Evolutionary conservation across 768 basidiomycete species (phyloP).

Genomic region (Amylocystis lapponica): DNA sequence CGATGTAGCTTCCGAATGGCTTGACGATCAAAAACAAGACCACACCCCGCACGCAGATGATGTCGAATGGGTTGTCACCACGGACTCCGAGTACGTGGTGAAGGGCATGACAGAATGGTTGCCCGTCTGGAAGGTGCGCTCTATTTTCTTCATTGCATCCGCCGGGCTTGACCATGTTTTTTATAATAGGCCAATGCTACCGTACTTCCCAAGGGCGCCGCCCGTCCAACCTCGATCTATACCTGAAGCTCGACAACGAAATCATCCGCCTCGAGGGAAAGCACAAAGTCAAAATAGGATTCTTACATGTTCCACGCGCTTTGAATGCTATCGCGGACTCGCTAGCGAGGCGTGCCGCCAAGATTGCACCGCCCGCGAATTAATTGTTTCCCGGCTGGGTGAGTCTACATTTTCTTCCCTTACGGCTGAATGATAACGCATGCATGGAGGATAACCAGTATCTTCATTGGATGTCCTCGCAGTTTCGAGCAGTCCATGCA

Average conservation of each 20-base stretch:
- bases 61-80: constrained; percentile 18
- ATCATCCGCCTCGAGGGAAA: background rate
- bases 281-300: background rate
- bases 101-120: constrained; percentile 32
- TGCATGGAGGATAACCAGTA: no score
- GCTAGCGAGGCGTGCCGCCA: background rate
- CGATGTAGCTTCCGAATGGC: background rate
- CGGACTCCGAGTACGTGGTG: constrained; percentile 32
- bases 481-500: no score
- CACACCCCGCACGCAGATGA: background rate
- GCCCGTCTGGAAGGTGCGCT: constrained; percentile 27
- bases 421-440: no score
- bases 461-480: no score
- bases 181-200: background rate
- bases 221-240: background rate
- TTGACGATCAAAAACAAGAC: background rate
- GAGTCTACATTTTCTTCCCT: no score
- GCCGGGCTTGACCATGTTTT: background rate
- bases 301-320: background rate
- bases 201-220: background rate
- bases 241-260: background rate
- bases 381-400: no score
- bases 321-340: background rate
- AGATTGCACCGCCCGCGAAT: background rate
- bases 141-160: background rate